These are phyloP conservation scores for Candida loeiensis DNA, from an alignment of 805 yeast genomes.

Conservation along the genomic window DNA sequence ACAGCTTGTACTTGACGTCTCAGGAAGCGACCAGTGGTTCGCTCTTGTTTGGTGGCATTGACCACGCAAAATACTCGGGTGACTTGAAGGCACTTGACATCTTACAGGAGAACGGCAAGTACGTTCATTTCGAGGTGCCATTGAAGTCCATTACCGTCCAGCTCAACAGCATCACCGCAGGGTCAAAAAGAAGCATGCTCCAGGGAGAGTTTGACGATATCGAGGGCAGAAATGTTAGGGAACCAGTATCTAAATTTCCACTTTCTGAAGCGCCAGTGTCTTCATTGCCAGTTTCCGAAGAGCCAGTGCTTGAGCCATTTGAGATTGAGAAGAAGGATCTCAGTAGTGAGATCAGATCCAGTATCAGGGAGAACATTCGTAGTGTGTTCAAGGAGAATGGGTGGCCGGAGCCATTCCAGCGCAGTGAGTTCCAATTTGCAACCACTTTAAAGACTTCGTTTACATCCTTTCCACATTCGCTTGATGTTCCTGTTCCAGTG, in stretches of 20 bases:
- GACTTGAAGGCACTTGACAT: slow-evolving; percentile 30
- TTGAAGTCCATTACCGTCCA: slow-evolving; percentile 17
- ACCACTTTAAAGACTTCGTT: slow-evolving; percentile 3
- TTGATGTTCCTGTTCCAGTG: not conserved
- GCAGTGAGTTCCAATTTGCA: not conserved
- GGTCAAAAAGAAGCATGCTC: not conserved
- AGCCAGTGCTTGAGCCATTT: not conserved
- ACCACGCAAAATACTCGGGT: slow-evolving; percentile 59
- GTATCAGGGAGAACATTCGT: not conserved
- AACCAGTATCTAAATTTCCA: too few species aligned
- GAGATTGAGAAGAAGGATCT: not conserved
- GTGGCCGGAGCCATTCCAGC: not conserved
- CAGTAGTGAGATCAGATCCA: not conserved
- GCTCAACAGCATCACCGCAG: not conserved
- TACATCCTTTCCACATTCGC: not conserved
- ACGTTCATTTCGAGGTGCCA: slow-evolving; percentile 18
- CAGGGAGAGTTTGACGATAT: too few species aligned
- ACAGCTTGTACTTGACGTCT: slow-evolving; percentile 59
- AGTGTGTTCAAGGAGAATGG: not conserved
- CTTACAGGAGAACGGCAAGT: slow-evolving; percentile 11
- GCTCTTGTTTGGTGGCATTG: slow-evolving; percentile 73
- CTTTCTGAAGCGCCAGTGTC: too few species aligned
- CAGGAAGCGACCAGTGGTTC: slow-evolving; percentile 43
- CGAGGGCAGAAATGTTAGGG: too few species aligned
- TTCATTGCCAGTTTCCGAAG: not conserved